Evolutionary conservation across 768 basidiomycete species (phyloP), one percentile per base, ranked within the genome.

Genomic region (Mycena alexandri): DNA sequence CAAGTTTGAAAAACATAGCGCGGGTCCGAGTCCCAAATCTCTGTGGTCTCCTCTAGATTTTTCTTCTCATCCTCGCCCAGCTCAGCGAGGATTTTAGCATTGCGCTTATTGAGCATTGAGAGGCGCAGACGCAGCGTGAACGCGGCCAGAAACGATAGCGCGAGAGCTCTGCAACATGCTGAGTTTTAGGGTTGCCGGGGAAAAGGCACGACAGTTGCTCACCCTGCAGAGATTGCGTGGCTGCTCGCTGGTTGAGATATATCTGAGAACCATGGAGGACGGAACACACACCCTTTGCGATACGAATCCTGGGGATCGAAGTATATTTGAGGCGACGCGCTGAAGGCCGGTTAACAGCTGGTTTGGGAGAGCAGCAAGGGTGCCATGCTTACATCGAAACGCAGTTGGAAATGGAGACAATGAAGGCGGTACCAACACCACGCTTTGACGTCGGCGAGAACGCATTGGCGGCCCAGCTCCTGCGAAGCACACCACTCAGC

Each of bases 361-460:
- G 17, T 19, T 33, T 59, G 48, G 19, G 10, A 33, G 19, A 51
- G 17, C 7, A 55, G 5, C 14, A 9, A 38, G 29, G 12, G 33
- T 13, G 73, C 10, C 7, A 36, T 84, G 63, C 57, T n/a, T n/a
- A 87, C 86, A 87, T 87, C 5, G 86, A 88, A 14, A 89, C 80
- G 68, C 83, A 85, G 71, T 87, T 89, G 21, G 86, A 86, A 50
- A 89, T 83, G 2, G 87, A 87, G 24, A 88, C 86, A 48, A 88
- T 85, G 72, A 89, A 88, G 4, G 86, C 86, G 1, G 87, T 87
- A 5, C 87, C 87, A 56, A 87, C 87, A 44, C 87, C 87, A 29
- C 87, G 81, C 71, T 89, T 89, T 1, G 85, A 86, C 10, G 87
- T 89, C 13, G 87, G 87, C 8, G 87, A 85, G 73, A 89, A 87